These are phyloP conservation scores for Cladosporium sp. DNA, from an alignment of 2,329 filamentous ascomycete genomes.

Conservation along the genomic window DNA sequence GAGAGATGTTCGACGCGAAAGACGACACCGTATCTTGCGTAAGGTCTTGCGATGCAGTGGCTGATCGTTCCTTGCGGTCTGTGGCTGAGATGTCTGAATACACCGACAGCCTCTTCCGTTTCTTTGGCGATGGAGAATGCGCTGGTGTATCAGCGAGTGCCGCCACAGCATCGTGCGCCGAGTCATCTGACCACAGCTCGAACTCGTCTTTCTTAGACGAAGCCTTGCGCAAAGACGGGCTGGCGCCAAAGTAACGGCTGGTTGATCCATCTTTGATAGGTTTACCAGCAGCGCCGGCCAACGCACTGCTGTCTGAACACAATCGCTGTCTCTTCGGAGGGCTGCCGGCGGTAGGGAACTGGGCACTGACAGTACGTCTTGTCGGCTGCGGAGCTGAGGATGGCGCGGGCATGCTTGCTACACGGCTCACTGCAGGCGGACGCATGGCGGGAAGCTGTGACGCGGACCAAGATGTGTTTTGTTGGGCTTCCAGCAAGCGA, in stretches of 20 bases:
- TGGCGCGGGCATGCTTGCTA: constrained; percentile 25
- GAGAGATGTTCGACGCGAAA: constrained; percentile 10
- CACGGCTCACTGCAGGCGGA: constrained; percentile 8
- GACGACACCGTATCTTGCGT: constrained; percentile 8
- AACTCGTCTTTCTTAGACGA: constrained; percentile 35
- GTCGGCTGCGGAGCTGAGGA: constrained; percentile 38
- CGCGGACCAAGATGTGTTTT: constrained; percentile 49
- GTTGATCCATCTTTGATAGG: constrained; percentile 27
- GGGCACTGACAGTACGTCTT: constrained; percentile 32
- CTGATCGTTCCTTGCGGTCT: background rate
- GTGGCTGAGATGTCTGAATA: constrained; percentile 17
- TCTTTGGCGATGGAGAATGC: constrained; percentile 17
- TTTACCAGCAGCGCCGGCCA: constrained; percentile 23
- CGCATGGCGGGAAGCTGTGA: constrained; percentile 37
- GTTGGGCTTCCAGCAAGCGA: constrained; percentile 49
- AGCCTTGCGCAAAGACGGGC: constrained; percentile 30
- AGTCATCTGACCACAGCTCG: constrained; percentile 44
- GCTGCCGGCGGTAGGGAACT: constrained; percentile 22
- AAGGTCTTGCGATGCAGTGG: background rate
- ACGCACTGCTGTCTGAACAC: constrained; percentile 35
- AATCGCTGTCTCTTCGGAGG: constrained; percentile 40
- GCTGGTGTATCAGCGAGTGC: constrained; percentile 21
- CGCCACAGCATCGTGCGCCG: constrained; percentile 38
- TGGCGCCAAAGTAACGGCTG: constrained; percentile 42
- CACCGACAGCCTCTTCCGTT: constrained; percentile 26